These are phyloP conservation scores for Mycena vitilis DNA, from an alignment of 768 basidiomycete species.

Conservation along the genomic window DNA sequence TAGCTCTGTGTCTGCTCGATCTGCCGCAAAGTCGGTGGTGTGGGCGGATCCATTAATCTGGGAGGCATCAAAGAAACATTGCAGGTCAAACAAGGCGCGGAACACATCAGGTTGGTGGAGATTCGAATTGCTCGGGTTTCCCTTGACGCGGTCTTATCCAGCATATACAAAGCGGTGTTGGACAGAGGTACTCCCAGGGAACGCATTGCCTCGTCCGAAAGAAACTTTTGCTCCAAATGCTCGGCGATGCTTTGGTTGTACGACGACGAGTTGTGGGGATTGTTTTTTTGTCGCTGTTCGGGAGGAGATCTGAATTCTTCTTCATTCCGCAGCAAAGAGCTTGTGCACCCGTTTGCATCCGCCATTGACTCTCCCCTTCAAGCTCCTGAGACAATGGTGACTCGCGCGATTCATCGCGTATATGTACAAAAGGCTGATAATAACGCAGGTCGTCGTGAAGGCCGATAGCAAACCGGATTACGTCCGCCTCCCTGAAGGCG, in stretches of 20 bases:
- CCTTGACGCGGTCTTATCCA: slow-evolving; percentile 39
- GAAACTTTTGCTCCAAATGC: slow-evolving; percentile 73
- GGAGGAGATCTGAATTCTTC: neutral
- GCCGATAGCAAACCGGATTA: slow-evolving; percentile 66
- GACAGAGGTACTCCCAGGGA: slow-evolving; percentile 65
- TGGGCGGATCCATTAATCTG: slow-evolving; percentile 75
- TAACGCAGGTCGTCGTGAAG: slow-evolving; percentile 57
- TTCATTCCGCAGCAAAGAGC: slow-evolving; percentile 60
- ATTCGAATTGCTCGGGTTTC: too few relatives aligned
- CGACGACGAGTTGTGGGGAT: slow-evolving; percentile 61
- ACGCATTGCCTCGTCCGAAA: slow-evolving; percentile 61
- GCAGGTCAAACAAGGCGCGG: slow-evolving; percentile 62
- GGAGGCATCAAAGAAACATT: slow-evolving; percentile 65
- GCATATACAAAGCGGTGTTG: slow-evolving; percentile 72
- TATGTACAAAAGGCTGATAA: neutral
- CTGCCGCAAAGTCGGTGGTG: slow-evolving; percentile 77
- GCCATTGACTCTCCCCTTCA: slow-evolving; percentile 73
- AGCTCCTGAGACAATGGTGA: slow-evolving; percentile 62
- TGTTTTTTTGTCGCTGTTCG: neutral
- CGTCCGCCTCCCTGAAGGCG: slow-evolving; percentile 71
- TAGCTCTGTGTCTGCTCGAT: slow-evolving; percentile 76
- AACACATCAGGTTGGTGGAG: slow-evolving; percentile 59
- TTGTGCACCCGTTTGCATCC: slow-evolving; percentile 76
- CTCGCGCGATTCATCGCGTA: slow-evolving; percentile 24
- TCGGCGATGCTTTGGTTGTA: slow-evolving; percentile 77